Evolutionary conservation across 140 eudicot species (phyloP).

Genomic region (Artemisia princeps): DNA sequence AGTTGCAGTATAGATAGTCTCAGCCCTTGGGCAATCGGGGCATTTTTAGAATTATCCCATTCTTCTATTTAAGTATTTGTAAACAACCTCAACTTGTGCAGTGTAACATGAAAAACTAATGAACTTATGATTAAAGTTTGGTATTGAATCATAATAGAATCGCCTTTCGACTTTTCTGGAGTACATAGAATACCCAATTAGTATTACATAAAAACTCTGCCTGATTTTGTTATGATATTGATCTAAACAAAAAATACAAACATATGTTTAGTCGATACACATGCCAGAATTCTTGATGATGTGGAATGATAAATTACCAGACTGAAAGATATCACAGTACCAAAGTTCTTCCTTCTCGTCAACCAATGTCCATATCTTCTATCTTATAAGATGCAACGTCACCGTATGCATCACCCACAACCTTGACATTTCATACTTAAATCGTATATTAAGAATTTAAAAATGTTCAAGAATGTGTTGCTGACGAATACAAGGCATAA

Average conservation of each 20-base stretch:
- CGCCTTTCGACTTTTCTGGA: neutral
- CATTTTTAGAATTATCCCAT: no score
- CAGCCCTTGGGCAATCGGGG: no score
- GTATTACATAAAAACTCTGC: neutral
- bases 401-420: neutral
- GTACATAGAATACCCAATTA: slow-evolving; percentile 8
- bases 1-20: no score
- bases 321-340: neutral
- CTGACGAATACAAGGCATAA: neutral
- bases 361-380: neutral
- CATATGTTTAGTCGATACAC: neutral
- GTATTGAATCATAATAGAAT: neutral
- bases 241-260: neutral
- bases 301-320: slow-evolving; percentile 19
- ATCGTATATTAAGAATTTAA: neutral
- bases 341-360: neutral
- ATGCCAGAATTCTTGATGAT: slow-evolving; percentile 2
- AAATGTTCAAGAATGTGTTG: neutral
- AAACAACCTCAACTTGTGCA: slow-evolving; percentile 1
- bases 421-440: slow-evolving; percentile 6
- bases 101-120: slow-evolving; percentile 16
- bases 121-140: neutral
- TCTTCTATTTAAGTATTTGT: neutral
- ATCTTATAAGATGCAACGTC: slow-evolving; percentile 3
- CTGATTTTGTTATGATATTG: neutral